Evolutionary conservation across 1,139 yeast species (phyloP).

Genomic region (Protomyces lactucae-debilis): DNA sequence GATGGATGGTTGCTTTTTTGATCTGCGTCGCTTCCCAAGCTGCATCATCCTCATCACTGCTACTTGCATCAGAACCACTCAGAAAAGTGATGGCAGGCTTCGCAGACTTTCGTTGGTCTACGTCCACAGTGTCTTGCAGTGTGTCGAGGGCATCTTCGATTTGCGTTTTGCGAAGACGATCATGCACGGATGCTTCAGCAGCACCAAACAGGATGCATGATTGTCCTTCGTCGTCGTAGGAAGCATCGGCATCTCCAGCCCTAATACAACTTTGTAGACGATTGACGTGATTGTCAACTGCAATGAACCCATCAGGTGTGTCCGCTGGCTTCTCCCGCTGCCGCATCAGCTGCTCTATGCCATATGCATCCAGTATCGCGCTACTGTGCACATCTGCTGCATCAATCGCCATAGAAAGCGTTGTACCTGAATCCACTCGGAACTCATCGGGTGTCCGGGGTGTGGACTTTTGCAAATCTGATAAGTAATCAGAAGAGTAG

Average conservation of each 20-base stretch:
- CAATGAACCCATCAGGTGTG: neutral
- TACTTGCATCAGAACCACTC: neutral
- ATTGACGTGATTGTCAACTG: neutral
- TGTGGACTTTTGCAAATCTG: neutral
- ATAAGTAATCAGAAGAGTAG: neutral
- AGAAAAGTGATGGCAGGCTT: neutral
- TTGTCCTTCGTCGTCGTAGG: neutral
- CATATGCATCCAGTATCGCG: neutral
- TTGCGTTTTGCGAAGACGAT: neutral
- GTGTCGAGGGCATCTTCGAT: neutral
- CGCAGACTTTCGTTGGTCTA: neutral
- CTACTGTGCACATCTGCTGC: neutral
- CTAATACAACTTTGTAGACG: neutral
- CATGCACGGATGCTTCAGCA: neutral
- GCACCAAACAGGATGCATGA: neutral
- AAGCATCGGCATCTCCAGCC: neutral
- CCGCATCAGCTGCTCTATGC: neutral
- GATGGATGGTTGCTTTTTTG: neutral
- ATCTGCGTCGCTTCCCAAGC: neutral
- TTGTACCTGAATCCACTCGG: neutral
- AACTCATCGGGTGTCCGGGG: neutral
- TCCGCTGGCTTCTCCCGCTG: neutral
- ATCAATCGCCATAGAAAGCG: neutral
- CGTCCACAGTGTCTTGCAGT: neutral
- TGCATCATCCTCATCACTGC: neutral